Evolutionary conservation across 2,329 filamentous ascomycete species (phyloP), one percentile per base, ranked within the genome.

Genomic region (Thielaviopsis populi): DNA sequence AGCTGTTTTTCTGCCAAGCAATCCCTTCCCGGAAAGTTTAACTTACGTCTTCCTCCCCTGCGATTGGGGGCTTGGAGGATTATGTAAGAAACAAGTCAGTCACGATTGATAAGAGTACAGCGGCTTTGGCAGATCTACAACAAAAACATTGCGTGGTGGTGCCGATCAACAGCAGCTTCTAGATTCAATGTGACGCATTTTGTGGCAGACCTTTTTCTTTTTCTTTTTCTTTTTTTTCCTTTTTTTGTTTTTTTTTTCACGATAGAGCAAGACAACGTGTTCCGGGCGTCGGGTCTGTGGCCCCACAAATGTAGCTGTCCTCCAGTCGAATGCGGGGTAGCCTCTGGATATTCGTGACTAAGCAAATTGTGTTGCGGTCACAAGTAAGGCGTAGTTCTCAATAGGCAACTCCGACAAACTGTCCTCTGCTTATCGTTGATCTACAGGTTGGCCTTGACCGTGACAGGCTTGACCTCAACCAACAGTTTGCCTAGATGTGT

Each of bases 391-490:
- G n/a, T n/a, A n/a, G n/a, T n/a, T n/a, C n/a, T n/a, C n/a, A n/a
- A n/a, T n/a, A n/a, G n/a, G n/a, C n/a, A n/a, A n/a, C n/a, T n/a
- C n/a, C n/a, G n/a, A n/a, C n/a, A n/a, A n/a, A n/a, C n/a, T n/a
- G n/a, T n/a, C n/a, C n/a, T n/a, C n/a, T 3, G 30, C 30, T 33
- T 33, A 33, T 33, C 30, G n/a, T n/a, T 24, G 13, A 15, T 46
- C 37, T 46, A 65, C 40, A 65, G 46, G 27, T 40, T 61, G 3
- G 59, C 50, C 19, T 62, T 65, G 50, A 41, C 40, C 24, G 15
- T 41, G 13, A 43, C 17, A 17, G 59, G 50, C 72, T 81, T 81
- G 62, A 81, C 71, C 71, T 82, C 79, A 27, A 82, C 78, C 70
- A 84, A 73, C 68, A 84, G 76, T 53, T 65, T 65, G 41, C 59